A percentile compares a stretch with the other conserved stretches of the same genome.
Evolutionary conservation across 169 alveolate genomes (phyloP).

Genomic region (Plasmodium cynomolgi): DNA sequence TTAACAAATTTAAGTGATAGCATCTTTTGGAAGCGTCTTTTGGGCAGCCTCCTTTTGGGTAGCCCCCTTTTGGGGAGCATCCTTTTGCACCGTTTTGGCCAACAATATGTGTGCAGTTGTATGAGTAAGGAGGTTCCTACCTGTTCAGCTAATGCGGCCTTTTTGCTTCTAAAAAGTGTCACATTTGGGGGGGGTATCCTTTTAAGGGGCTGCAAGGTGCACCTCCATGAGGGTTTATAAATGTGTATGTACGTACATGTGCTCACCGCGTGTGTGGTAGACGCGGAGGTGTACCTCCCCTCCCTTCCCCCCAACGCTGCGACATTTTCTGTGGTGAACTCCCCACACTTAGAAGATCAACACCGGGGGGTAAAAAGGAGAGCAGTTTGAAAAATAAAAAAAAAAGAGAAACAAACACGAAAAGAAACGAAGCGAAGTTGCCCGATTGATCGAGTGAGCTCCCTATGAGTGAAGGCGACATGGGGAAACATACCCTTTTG

Average conservation of each 20-base stretch:
- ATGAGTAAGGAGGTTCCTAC: background rate
- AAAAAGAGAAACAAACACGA: background rate
- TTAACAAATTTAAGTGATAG: conserved; percentile 1
- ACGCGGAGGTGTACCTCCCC: background rate
- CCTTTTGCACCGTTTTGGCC: background rate
- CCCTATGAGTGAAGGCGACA: background rate
- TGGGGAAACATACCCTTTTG: background rate
- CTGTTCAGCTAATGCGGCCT: background rate
- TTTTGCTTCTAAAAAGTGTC: background rate
- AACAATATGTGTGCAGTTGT: background rate
- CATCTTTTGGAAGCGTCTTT: background rate
- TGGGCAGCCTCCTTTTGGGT: background rate
- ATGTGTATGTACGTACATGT: background rate
- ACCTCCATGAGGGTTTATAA: background rate
- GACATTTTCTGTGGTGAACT: background rate
- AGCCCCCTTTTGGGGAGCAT: no score
- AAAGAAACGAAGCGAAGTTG: background rate
- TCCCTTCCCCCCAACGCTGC: background rate
- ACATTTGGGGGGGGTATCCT: background rate
- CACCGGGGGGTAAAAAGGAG: background rate
- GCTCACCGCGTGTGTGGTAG: background rate
- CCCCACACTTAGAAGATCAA: background rate
- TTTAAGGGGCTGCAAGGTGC: background rate
- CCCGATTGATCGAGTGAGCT: background rate
- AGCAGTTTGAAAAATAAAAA: background rate